Conservation (phyloP, 2,329 filamentous ascomycete genomes). For the Mycosphaerelloides madeirae region DNA sequence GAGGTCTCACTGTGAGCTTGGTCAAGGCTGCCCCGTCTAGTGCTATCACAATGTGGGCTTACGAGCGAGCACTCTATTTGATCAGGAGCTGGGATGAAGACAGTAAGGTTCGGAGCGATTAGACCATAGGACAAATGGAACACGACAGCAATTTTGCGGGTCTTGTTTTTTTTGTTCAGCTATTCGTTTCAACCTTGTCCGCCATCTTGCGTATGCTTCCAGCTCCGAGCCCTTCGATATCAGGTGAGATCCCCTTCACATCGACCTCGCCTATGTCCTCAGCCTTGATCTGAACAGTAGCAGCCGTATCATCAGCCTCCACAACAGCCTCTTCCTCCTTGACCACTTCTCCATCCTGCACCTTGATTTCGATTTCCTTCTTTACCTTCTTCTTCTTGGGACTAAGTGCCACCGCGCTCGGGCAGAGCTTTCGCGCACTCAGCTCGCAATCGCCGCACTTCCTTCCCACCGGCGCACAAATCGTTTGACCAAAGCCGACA, state of each 20-base stretch:
- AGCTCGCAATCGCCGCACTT: conserved; percentile 83
- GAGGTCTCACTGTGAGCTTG: conserved; percentile 81
- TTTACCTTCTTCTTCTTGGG: conserved; percentile 49
- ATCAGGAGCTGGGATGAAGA: conserved; percentile 16
- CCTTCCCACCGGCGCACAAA: conserved; percentile 74
- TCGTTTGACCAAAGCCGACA: conserved; percentile 81
- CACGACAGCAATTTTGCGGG: not conserved
- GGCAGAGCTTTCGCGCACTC: conserved; percentile 69
- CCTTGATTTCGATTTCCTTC: conserved; percentile 32
- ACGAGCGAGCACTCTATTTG: conserved; percentile 65
- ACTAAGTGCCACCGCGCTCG: conserved; percentile 39
- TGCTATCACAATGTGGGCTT: conserved; percentile 92
- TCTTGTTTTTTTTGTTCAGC: not conserved
- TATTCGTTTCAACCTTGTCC: not conserved
- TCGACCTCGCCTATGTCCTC: conserved; percentile 23
- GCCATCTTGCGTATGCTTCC: not conserved
- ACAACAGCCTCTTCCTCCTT: conserved; percentile 24
- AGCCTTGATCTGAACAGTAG: conserved; percentile 27
- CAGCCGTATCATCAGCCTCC: conserved; percentile 25
- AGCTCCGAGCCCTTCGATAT: conserved; percentile 5
- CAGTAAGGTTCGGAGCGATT: not conserved
- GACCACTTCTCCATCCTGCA: conserved; percentile 25
- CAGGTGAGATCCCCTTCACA: conserved; percentile 28
- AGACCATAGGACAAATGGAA: not conserved
- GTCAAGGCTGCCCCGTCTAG: conserved; percentile 92